A percentile compares a stretch with the other conserved stretches of the same genome.
These are phyloP conservation scores for Gossypium rotundifolium DNA, from an alignment of 345 rosid genomes.

Conservation along the genomic window DNA sequence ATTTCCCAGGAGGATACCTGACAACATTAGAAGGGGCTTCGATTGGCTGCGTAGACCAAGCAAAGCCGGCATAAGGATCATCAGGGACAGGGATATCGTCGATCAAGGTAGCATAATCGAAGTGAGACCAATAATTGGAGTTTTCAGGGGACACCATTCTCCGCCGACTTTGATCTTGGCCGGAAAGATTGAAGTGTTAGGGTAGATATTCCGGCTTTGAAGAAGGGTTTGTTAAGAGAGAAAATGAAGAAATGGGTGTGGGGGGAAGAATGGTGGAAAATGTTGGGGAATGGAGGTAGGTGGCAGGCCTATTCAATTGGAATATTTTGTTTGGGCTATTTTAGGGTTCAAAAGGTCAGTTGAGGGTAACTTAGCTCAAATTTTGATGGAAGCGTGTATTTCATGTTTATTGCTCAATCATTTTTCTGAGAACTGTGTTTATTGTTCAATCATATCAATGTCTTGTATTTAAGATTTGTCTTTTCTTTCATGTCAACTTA, in stretches of 20 bases:
- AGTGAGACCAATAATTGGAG: slow-evolving; percentile 44
- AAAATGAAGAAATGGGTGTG: not conserved
- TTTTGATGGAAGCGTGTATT: not conserved
- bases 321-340: not conserved
- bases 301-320: not conserved
- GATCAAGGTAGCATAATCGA: slow-evolving; percentile 53
- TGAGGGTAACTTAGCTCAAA: slow-evolving; percentile 14
- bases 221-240: slow-evolving; percentile 3
- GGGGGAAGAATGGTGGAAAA: not conserved
- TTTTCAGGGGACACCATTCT: slow-evolving; percentile 74
- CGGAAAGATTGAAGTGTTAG: not conserved
- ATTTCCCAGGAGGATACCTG: slow-evolving; percentile 35
- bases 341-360: slow-evolving; percentile 6
- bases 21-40: slow-evolving; percentile 49
- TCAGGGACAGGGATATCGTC: slow-evolving; percentile 66
- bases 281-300: not conserved
- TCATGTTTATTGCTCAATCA: not conserved
- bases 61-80: slow-evolving; percentile 50
- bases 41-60: slow-evolving; percentile 63
- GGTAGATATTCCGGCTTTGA: slow-evolving; percentile 4
- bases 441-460: too few species aligned
- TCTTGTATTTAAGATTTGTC: too few species aligned
- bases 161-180: slow-evolving; percentile 10
- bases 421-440: too few species aligned
- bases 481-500: not conserved